These are phyloP conservation scores for Glycine tomentella DNA, from an alignment of 306 rosid genomes.

Conservation along the genomic window DNA sequence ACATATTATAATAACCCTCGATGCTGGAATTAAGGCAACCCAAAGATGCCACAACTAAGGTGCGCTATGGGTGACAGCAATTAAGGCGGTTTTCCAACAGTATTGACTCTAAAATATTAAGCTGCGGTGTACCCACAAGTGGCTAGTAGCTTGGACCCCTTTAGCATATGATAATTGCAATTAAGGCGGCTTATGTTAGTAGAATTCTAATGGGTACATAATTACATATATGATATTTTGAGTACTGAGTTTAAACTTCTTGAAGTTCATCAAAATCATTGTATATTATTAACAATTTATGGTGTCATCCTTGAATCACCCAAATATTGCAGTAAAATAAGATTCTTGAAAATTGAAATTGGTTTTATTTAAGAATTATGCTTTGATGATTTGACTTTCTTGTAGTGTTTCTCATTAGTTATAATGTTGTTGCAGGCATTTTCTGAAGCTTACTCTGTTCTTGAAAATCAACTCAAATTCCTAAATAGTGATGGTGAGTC, in stretches of 20 bases:
- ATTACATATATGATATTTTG: background rate
- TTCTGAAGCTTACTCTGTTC: conserved; percentile 81
- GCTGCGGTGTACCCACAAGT: background rate
- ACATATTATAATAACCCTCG: background rate
- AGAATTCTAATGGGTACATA: background rate
- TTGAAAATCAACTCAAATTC: conserved; percentile 70
- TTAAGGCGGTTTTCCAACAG: no score
- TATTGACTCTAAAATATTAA: background rate
- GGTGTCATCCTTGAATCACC: conserved; percentile 21
- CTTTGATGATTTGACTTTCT: conserved; percentile 32
- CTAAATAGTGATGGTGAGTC: conserved; percentile 62
- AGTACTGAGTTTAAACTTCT: background rate
- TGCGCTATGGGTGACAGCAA: no score
- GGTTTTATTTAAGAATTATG: background rate
- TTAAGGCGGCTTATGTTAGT: background rate
- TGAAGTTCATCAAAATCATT: conserved; percentile 20
- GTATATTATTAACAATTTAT: background rate
- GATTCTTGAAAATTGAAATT: conserved; percentile 12
- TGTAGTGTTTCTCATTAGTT: conserved; percentile 40
- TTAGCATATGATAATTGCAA: no score
- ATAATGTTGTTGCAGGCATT: conserved; percentile 66
- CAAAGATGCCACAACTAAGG: background rate
- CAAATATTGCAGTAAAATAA: background rate
- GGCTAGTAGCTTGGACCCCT: background rate
- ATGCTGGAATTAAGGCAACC: background rate